Evolutionary conservation across 805 yeast species (phyloP), one percentile per base, ranked within the genome.

Genomic region (Torulaspora franciscae): DNA sequence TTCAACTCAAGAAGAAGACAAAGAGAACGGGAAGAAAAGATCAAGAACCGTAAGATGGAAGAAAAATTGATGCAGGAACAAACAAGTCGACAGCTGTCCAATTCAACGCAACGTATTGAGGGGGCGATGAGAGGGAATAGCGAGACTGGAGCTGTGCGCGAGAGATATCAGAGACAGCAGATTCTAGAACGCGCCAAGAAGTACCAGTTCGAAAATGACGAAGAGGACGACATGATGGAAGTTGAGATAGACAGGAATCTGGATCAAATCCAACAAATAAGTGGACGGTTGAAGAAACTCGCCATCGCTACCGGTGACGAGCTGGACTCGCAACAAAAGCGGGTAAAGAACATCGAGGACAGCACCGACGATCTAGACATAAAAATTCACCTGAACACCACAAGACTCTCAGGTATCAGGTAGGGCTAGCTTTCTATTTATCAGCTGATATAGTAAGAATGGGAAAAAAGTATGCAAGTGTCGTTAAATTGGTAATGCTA

Each of bases 221-320:
- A 81, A 40, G 97, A 91, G 62, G 98, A 93, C 65, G 95, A 89
- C 57, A 93, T 82, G 54, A 78, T 88, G 78, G 98, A 91, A 61
- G 77, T 83, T 50, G 96, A 90, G 65, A 79, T 89, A 54, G 90
- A 89, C 43, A 69, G 76, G 51, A 93, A 93, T 58, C 70, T 91
- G 64, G 90, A 85, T 56, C 87, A 83, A 62, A 84, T 93, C 39
- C 75, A 77, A 9, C 74, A 73, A 32, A 77, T 83, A 47, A 78
- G 95, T 26, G 74, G 74, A 43, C 79, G 89, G 48, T 75, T 91
- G 66, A 83, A 80, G 61, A 76, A 73, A 50, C 72, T 86, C 43
- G 96, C 97, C 2, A 61, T 73, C 46, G 72, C 85, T 3, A 80
- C 87, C 60, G 80, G 87, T 42, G 76, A 76, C 26, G 98, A 91